Evolutionary conservation across 1,284 basidiomycete species (phyloP).

Genomic region (Ganoderma lingzhi): DNA sequence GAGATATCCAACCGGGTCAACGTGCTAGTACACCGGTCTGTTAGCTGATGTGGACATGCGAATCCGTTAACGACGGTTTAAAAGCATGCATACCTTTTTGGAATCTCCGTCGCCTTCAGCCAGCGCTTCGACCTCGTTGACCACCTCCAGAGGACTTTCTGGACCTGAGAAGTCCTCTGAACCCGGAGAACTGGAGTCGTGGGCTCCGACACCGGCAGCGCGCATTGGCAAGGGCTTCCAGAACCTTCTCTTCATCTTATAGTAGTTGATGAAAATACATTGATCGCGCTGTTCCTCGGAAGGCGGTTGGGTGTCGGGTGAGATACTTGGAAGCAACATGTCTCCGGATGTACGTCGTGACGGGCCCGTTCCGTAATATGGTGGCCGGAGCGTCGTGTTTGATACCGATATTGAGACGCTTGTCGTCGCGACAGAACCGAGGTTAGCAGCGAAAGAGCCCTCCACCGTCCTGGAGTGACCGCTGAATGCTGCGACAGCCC

Average conservation of each 20-base stretch:
- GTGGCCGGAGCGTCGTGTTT: neutral
- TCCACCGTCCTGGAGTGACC: constrained; percentile 12
- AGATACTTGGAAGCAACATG: neutral
- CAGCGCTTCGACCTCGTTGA: neutral
- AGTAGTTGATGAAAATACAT: neutral
- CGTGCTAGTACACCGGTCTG: neutral
- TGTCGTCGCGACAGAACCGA: constrained; percentile 12
- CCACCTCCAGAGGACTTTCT: neutral
- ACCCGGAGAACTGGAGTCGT: neutral
- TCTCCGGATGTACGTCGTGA: neutral
- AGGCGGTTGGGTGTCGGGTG: neutral
- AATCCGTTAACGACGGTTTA: no score
- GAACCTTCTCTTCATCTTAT: neutral
- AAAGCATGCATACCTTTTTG: neutral
- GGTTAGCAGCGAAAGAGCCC: constrained; percentile 20
- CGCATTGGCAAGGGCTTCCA: neutral
- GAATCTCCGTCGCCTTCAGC: neutral
- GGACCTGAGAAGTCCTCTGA: neutral
- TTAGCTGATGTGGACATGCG: no score
- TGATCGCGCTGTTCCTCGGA: neutral
- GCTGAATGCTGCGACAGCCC: constrained; percentile 21
- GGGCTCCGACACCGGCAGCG: neutral
- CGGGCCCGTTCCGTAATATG: constrained; percentile 17
- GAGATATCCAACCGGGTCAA: neutral
- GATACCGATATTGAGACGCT: constrained; percentile 18